Evolutionary conservation across 495 filamentous ascomycete species (phyloP).

Genomic region (Penicillium ucsense): DNA sequence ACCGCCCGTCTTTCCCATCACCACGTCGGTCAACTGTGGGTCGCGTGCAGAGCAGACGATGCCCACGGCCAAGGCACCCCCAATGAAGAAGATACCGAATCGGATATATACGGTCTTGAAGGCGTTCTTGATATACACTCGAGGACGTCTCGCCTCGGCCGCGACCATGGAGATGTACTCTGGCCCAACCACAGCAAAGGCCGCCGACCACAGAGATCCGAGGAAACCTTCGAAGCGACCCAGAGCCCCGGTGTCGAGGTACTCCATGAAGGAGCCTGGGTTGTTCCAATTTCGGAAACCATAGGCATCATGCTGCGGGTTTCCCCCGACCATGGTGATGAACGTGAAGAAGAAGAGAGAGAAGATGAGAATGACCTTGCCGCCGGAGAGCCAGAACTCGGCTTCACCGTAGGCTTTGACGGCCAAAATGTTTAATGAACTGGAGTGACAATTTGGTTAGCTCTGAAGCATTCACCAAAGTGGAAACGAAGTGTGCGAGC

Average conservation of each 20-base stretch:
- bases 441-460: not conserved
- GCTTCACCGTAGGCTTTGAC: slow-evolving; percentile 61
- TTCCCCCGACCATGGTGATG: slow-evolving; percentile 61
- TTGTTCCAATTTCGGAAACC: slow-evolving; percentile 56
- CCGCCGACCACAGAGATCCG: slow-evolving; percentile 48
- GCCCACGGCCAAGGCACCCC: slow-evolving; percentile 59
- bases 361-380: slow-evolving; percentile 61
- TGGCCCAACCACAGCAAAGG: slow-evolving; percentile 42
- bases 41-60: slow-evolving; percentile 54
- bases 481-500: not conserved
- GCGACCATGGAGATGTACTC: slow-evolving; percentile 78
- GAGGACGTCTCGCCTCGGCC: slow-evolving; percentile 65
- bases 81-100: slow-evolving; percentile 65
- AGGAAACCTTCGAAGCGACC: slow-evolving; percentile 67
- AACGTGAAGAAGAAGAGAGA: slow-evolving; percentile 37
- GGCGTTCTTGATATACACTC: slow-evolving; percentile 44
- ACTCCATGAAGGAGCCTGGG: slow-evolving; percentile 29
- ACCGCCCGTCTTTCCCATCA: slow-evolving; percentile 22
- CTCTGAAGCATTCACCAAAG: not conserved
- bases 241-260: slow-evolving; percentile 49
- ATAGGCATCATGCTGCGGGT: slow-evolving; percentile 58
- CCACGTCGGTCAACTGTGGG: slow-evolving; percentile 35
- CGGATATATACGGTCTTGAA: slow-evolving; percentile 70
- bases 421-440: slow-evolving; percentile 30
- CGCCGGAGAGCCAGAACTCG: slow-evolving; percentile 58